phyloP scores from a whole-genome alignment of 257 asterid genomes.

The Fraxinus pennsylvanica region DNA sequence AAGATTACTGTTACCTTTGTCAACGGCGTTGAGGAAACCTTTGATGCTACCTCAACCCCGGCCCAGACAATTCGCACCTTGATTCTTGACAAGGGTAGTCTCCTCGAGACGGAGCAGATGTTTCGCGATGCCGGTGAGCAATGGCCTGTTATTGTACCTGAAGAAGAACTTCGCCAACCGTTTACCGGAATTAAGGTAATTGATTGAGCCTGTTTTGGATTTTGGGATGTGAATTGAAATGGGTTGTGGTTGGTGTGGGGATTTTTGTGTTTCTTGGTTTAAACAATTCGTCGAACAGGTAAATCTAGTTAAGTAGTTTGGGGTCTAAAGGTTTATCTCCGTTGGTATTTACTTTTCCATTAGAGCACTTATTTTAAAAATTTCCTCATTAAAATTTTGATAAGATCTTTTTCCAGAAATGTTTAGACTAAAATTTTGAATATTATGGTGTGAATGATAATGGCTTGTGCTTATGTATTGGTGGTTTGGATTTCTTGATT shows the following conservation, averaged over 20 bases:
- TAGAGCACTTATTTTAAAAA: no score
- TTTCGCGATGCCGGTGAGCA: not conserved
- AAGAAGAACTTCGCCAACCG: no score
- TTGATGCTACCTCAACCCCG: slow-evolving; percentile 77
- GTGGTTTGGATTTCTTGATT: no score
- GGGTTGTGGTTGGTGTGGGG: not conserved
- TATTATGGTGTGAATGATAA: no score
- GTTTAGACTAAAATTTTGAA: no score
- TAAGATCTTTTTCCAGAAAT: no score
- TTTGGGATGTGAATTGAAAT: not conserved
- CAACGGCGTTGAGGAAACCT: slow-evolving; percentile 69
- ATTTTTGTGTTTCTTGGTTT: slow-evolving; percentile 4
- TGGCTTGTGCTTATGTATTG: no score
- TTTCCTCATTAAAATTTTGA: no score
- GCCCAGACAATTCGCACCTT: slow-evolving; percentile 75
- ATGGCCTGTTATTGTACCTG: no score
- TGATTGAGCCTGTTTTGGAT: slow-evolving; percentile 9
- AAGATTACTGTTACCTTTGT: slow-evolving; percentile 85
- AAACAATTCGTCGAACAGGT: slow-evolving; percentile 35
- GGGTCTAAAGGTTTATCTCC: not conserved
- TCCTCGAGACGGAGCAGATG: slow-evolving; percentile 72
- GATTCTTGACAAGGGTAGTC: slow-evolving; percentile 90
- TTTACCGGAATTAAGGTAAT: no score
- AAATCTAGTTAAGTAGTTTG: slow-evolving; percentile 5
- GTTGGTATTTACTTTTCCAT: not conserved